Conservation (phyloP, 305 asterid genomes). For the Euphrasia arctica region DNA sequence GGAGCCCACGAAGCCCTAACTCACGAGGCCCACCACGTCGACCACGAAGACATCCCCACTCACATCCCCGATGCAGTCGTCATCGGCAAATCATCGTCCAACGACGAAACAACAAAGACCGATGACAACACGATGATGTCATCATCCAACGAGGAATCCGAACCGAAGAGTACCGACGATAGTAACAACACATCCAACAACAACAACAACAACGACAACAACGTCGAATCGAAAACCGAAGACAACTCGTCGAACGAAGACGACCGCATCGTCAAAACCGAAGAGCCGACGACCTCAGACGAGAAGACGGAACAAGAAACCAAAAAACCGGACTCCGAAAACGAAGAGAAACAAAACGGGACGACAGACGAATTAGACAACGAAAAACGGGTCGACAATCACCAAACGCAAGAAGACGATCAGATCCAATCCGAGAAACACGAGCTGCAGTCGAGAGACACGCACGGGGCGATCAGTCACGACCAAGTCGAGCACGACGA, state of each 20-base stretch:
- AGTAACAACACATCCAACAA: conserved; percentile 10
- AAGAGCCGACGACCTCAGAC: conserved; percentile 17
- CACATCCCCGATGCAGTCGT: conserved; percentile 44
- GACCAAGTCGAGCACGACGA: conserved; percentile 57
- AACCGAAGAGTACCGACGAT: conserved; percentile 9
- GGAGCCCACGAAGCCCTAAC: not conserved
- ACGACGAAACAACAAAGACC: conserved; percentile 16
- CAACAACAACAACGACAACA: conserved; percentile 5
- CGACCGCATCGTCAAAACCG: conserved; percentile 17
- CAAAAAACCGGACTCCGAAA: conserved; percentile 23
- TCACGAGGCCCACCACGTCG: conserved; percentile 26
- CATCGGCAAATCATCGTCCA: conserved; percentile 19
- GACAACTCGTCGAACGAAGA: conserved; percentile 2
- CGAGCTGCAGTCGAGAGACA: conserved; percentile 28
- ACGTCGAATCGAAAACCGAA: conserved; percentile 4
- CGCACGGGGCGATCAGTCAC: conserved; percentile 40
- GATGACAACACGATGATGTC: conserved; percentile 22
- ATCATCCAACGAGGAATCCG: not conserved
- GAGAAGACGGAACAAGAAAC: conserved; percentile 38
- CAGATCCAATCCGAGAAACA: conserved; percentile 34
- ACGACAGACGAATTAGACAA: conserved; percentile 61
- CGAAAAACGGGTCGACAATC: conserved; percentile 48
- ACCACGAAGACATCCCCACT: conserved; percentile 44
- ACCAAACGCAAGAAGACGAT: conserved; percentile 54
- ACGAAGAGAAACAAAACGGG: conserved; percentile 25